Percentiles rank a stretch among this genome's conserved stretches.
These are phyloP conservation scores for Penicillium ucsense DNA, from an alignment of 495 filamentous ascomycete species.

Conservation along the genomic window DNA sequence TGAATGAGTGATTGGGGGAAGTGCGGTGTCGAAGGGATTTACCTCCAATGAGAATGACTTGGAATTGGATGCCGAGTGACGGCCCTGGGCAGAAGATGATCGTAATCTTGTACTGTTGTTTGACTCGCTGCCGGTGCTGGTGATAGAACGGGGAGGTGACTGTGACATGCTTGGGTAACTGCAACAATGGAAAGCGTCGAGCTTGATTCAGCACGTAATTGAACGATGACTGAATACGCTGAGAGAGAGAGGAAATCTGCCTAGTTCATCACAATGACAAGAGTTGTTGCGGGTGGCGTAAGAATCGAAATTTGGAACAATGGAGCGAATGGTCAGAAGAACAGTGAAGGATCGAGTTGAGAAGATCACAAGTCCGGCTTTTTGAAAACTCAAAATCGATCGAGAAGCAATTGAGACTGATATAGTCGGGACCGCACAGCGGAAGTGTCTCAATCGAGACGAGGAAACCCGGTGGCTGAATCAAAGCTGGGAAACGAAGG, in stretches of 20 bases:
- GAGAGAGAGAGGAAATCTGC: neutral
- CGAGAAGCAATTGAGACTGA: neutral
- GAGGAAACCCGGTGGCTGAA: conserved; percentile 7
- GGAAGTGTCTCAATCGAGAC: conserved; percentile 12
- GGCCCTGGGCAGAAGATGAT: conserved; percentile 8
- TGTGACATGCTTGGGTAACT: conserved; percentile 8
- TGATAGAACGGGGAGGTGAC: conserved; percentile 8
- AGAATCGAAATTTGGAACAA: no score
- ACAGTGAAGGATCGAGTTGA: neutral
- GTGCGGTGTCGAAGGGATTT: conserved; percentile 16
- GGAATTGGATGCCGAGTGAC: conserved; percentile 12
- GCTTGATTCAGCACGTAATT: neutral
- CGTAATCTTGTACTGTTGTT: conserved; percentile 5
- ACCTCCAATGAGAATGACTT: conserved; percentile 11
- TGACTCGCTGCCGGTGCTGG: conserved; percentile 17
- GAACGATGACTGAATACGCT: no score
- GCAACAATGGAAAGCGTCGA: neutral
- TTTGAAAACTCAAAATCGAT: neutral
- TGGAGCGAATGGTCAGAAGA: neutral
- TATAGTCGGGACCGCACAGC: conserved; percentile 11
- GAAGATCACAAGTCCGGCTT: no score
- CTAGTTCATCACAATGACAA: conserved; percentile 12
- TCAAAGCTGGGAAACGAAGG: conserved; percentile 9
- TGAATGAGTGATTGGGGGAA: conserved; percentile 19
- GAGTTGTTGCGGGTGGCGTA: conserved; percentile 2